Evolutionary conservation across 2,329 filamentous ascomycete species (phyloP).

Genomic region (Exophiala aquamarina): DNA sequence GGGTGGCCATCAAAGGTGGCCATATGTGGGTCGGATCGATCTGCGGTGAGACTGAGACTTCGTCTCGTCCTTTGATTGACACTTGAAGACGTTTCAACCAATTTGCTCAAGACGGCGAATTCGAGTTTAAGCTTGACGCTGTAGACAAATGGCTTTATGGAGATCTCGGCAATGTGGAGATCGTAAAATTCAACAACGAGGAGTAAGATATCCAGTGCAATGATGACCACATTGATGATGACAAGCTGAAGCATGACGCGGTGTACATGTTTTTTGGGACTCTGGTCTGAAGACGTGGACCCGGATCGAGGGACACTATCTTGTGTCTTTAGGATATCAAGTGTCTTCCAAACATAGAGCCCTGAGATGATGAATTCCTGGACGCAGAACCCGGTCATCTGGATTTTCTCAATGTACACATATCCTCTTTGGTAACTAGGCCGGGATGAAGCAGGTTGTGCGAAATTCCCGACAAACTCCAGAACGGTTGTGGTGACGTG

Average conservation of each 20-base stretch:
- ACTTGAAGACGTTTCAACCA: slow-evolving; percentile 30
- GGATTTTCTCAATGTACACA: slow-evolving; percentile 45
- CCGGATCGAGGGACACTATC: slow-evolving; percentile 34
- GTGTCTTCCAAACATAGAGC: slow-evolving; percentile 55
- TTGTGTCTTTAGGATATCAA: slow-evolving; percentile 33
- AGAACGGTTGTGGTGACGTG: slow-evolving; percentile 57
- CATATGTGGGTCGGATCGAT: too few species aligned
- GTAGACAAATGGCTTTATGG: slow-evolving; percentile 40
- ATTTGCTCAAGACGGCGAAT: slow-evolving; percentile 52
- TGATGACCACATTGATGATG: slow-evolving; percentile 48
- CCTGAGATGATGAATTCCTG: slow-evolving; percentile 48
- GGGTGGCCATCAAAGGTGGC: too few species aligned
- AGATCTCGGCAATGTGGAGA: slow-evolving; percentile 40
- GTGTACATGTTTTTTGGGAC: background rate
- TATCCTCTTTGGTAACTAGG: slow-evolving; percentile 35
- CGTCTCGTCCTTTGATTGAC: too few species aligned
- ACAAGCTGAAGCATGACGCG: slow-evolving; percentile 54
- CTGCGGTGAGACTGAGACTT: too few species aligned
- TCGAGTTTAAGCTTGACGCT: slow-evolving; percentile 53
- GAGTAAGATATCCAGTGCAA: slow-evolving; percentile 45
- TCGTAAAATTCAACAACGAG: slow-evolving; percentile 41
- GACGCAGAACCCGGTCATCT: slow-evolving; percentile 46
- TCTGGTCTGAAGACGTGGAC: background rate
- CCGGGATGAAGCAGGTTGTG: slow-evolving; percentile 17
- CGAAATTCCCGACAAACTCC: slow-evolving; percentile 46